Conservation (phyloP, 805 yeast genomes). For the Zygotorulaspora sp. region DNA sequence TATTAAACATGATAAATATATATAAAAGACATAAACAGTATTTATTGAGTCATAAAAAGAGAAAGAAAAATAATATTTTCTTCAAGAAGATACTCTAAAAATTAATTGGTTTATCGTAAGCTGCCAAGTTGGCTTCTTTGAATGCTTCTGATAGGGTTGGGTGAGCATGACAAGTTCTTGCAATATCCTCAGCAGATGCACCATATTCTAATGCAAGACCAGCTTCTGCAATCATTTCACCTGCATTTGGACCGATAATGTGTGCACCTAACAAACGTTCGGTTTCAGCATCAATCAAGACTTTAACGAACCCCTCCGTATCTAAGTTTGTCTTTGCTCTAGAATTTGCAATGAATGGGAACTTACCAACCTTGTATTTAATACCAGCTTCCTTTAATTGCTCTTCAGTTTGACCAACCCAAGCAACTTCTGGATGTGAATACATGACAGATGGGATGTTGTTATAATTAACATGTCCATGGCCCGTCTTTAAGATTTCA, state of each 20-base stretch:
- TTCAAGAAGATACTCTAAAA: constrained; percentile 23
- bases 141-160: constrained; percentile 97
- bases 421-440: constrained; percentile 98
- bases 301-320: constrained; percentile 95
- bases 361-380: constrained; percentile 90
- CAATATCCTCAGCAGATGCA: constrained; percentile 95
- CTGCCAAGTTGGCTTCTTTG: constrained; percentile 95
- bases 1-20: constrained; percentile 1
- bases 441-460: constrained; percentile 99
- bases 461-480: constrained; percentile 97
- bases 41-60: constrained; percentile 1
- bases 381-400: constrained; percentile 90
- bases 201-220: constrained; percentile 98
- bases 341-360: constrained; percentile 98
- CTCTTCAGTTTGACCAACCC: constrained; percentile 97
- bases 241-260: constrained; percentile 97
- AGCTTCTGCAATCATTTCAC: constrained; percentile 99
- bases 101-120: constrained; percentile 89
- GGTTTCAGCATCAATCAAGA: constrained; percentile 93
- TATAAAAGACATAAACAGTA: neutral
- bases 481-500: constrained; percentile 87
- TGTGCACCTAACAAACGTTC: constrained; percentile 95
- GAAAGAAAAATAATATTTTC: too few relatives aligned
- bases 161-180: constrained; percentile 97
- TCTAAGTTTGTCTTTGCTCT: constrained; percentile 98